A percentile compares a stretch with the other conserved stretches of the same genome.
Conservation (phyloP, 2,329 filamentous ascomycete genomes). For the Trichoderma atroviride region DNA sequence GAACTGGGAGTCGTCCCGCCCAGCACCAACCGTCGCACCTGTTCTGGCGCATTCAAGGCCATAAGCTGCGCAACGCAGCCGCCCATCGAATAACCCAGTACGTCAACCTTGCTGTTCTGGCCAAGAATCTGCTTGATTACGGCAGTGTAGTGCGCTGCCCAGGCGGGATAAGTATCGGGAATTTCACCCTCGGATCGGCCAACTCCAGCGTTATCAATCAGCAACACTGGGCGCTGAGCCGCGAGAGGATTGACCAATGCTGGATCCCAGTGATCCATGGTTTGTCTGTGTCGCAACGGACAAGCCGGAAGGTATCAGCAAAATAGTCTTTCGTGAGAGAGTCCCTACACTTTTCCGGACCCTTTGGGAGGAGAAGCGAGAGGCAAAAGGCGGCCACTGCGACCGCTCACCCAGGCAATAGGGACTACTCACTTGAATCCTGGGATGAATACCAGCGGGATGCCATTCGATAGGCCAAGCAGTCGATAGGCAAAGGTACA, state of each 20-base stretch:
- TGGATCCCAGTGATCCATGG: constrained; percentile 48
- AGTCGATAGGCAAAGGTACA: constrained; percentile 40
- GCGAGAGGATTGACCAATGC: constrained; percentile 50
- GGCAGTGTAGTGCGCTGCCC: constrained; percentile 41
- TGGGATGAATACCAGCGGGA: constrained; percentile 40
- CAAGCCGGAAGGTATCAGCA: constrained; percentile 6
- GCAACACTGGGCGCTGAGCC: constrained; percentile 45
- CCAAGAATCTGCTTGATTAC: constrained; percentile 44
- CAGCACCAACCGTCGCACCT: constrained; percentile 47
- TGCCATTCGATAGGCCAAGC: constrained; percentile 36
- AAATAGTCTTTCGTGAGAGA: background rate
- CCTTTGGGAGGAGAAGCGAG: background rate
- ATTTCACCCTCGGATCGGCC: constrained; percentile 50
- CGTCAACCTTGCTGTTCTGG: constrained; percentile 40
- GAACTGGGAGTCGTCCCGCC: constrained; percentile 48
- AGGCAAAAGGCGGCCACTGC: background rate
- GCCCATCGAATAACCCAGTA: constrained; percentile 56
- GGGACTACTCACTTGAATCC: constrained; percentile 36
- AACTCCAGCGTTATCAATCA: constrained; percentile 53
- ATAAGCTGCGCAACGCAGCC: constrained; percentile 51
- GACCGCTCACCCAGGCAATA: constrained; percentile 2
- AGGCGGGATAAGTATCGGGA: constrained; percentile 37
- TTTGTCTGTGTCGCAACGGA: constrained; percentile 34
- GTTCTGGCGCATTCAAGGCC: constrained; percentile 42
- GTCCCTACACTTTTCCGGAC: background rate